A percentile compares a stretch with the other conserved stretches of the same genome.
Conservation (phyloP, 148 eudicot species). For the Persicaria maculosa region DNA sequence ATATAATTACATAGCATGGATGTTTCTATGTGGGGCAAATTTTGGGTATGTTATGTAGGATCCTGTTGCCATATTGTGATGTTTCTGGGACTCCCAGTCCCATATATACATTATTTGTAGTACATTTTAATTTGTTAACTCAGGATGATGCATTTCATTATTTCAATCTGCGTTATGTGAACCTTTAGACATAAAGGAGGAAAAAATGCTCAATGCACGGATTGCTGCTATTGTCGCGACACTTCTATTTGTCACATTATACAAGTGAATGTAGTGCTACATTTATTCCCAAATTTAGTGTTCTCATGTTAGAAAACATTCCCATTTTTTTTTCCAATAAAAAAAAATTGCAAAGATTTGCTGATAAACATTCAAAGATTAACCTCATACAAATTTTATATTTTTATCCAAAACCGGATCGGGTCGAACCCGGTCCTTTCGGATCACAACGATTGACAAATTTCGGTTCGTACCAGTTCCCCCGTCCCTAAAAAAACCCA, state of each 20-base stretch:
- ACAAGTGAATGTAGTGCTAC: no score
- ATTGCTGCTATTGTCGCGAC: no score
- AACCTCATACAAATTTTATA: not conserved
- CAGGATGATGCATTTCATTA: not conserved
- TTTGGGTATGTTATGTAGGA: not conserved
- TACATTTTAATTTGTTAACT: not conserved
- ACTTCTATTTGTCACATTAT: no score
- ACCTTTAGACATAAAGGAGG: not conserved
- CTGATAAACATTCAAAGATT: no score
- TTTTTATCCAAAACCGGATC: not conserved
- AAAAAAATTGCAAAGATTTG: no score
- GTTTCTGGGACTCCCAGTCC: not conserved
- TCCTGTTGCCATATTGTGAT: not conserved
- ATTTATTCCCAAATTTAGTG: no score
- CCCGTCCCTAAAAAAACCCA: not conserved
- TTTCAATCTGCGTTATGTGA: not conserved
- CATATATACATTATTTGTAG: not conserved
- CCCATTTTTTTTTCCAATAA: no score
- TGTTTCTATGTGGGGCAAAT: not conserved
- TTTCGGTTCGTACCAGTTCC: not conserved
- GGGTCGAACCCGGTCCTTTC: not conserved
- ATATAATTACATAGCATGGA: not conserved
- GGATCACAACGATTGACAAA: not conserved
- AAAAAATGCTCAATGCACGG: no score
- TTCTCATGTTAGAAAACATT: no score